A percentile compares a stretch with the other conserved stretches of the same genome.
Conservation (phyloP, 148 eudicot species). For the Rhododendron henanense region DNA sequence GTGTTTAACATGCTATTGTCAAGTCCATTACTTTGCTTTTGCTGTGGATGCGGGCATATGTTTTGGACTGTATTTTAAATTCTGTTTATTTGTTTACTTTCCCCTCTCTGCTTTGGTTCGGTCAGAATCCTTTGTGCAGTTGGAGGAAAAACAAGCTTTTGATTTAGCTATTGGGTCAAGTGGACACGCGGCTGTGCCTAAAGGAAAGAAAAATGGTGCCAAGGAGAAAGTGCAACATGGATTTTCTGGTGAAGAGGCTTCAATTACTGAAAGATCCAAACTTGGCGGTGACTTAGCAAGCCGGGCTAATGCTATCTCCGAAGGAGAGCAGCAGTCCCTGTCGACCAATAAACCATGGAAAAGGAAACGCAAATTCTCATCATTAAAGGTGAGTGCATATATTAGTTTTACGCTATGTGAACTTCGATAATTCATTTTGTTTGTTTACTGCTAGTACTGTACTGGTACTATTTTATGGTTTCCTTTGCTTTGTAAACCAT, state of each 20-base stretch:
- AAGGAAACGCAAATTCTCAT: slow-evolving; percentile 1
- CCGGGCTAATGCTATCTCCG: slow-evolving; percentile 30
- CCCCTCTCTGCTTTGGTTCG: background rate
- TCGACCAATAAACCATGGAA: background rate
- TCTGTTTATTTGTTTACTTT: slow-evolving; percentile 4
- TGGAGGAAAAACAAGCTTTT: slow-evolving; percentile 34
- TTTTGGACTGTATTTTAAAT: background rate
- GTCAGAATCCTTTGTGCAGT: slow-evolving; percentile 37
- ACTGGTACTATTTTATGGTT: background rate
- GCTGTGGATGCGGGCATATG: background rate
- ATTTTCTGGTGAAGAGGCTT: slow-evolving; percentile 25
- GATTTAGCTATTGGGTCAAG: slow-evolving; percentile 33
- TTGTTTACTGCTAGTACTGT: background rate
- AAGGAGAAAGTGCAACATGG: slow-evolving; percentile 37
- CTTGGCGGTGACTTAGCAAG: slow-evolving; percentile 29
- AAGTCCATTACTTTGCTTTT: background rate
- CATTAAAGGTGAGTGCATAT: background rate
- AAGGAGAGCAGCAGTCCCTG: slow-evolving; percentile 30
- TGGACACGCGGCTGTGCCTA: slow-evolving; percentile 28
- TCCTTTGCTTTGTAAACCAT: background rate
- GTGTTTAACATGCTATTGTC: background rate
- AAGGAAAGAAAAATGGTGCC: slow-evolving; percentile 33
- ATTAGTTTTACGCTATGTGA: background rate
- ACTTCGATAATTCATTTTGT: background rate
- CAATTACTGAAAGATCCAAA: slow-evolving; percentile 40